These are phyloP conservation scores for Alternaria rosae DNA, from an alignment of 2,329 filamentous ascomycete species.

Conservation along the genomic window DNA sequence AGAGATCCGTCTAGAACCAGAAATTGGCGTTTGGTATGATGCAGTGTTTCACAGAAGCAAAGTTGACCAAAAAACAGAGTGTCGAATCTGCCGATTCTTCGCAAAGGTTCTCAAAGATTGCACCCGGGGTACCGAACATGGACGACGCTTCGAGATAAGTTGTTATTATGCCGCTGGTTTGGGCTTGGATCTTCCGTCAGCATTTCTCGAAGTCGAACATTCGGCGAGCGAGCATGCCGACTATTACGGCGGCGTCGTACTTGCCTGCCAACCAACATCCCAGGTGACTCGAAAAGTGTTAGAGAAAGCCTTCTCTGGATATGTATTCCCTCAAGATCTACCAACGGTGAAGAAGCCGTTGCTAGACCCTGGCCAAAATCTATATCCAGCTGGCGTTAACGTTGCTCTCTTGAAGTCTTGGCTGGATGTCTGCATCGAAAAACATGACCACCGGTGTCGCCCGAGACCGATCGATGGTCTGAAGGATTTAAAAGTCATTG, in stretches of 20 bases:
- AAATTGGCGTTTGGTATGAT: no score
- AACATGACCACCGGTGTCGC: background rate
- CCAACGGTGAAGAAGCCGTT: background rate
- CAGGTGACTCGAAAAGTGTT: background rate
- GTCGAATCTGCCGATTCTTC: background rate
- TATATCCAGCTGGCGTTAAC: background rate
- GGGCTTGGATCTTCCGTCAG: background rate
- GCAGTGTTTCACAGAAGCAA: background rate
- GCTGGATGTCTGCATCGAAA: background rate
- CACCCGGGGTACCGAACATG: no score
- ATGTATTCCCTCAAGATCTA: background rate
- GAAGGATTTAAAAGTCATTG: background rate
- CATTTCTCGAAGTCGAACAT: background rate
- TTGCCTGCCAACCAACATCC: background rate
- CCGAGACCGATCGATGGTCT: background rate
- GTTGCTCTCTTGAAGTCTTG: background rate
- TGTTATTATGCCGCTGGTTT: background rate
- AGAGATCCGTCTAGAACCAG: no score
- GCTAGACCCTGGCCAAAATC: background rate
- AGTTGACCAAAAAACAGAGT: background rate
- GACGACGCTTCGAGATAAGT: background rate
- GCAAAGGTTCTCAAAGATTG: background rate
- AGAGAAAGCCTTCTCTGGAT: background rate
- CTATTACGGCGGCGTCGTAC: background rate
- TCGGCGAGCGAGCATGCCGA: no score